Base-by-base conservation (phyloP, 768 basidiomycete species). In the Lyophyllum atratum region DNA sequence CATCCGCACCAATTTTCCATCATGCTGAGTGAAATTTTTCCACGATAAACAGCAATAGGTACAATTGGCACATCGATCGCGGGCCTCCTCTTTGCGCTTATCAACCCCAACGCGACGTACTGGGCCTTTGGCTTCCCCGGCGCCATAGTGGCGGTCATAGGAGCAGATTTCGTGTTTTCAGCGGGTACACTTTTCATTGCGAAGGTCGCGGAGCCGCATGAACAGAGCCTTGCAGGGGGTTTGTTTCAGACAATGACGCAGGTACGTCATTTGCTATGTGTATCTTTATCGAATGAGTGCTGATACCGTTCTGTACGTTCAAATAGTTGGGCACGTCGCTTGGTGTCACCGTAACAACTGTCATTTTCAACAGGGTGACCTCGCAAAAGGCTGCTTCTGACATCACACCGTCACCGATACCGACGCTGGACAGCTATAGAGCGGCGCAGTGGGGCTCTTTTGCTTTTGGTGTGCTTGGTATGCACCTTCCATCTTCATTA, bases 81-180 rank as follows among this genome's bases (percentile, higher is more conserved):
- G 0, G 80, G 78, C 57, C 70, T 92, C 9, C 72, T 92, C 3
- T 89, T 92, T 63, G 90, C 90, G 1, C 60, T 89, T 2, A 88
- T 92, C 59, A 60, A 81, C 24, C 80, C 87, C 0, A 59, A 68
- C 0, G 74, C 74, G 7, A 70, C 84, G 1, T 93, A 86, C 62
- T 93, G 91, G 92, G 87, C 86, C 1, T 88, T 79, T 56, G 85
- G 83, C 5, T 93, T 93, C 70, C 88, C 90, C 0, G 81, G 86
- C 1, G 80, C 88, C 0, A 70, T 83, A 39, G 55, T 88, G 44
- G 72, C 81, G 21, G 90, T 92, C 14, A 78, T 90, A 46, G 92
- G 92, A 19, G 89, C 85, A 1, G 92, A 93, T 64, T 90, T 93
- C 59, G 84, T 89, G 2, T 92, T 85, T 64, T 74, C 91, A 0